These are phyloP conservation scores for Metschnikowia chrysomelidarum DNA, from an alignment of 805 yeast species.

Conservation along the genomic window DNA sequence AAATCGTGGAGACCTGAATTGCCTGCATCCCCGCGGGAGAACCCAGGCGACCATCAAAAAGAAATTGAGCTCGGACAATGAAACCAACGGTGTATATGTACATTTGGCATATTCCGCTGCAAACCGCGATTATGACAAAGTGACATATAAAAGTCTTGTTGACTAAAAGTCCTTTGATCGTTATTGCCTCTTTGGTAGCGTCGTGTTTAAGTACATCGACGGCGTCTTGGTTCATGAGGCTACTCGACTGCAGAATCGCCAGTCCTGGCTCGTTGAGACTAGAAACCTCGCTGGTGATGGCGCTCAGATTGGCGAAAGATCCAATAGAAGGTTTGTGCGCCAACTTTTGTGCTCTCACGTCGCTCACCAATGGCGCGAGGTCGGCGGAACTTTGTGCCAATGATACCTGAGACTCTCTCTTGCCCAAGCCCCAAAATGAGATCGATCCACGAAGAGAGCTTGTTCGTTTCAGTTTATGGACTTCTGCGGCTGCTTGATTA, in stretches of 20 bases:
- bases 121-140: slow-evolving; percentile 51
- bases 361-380: slow-evolving; percentile 10
- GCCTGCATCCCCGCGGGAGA: slow-evolving; percentile 56
- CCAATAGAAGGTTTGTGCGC: slow-evolving; percentile 8
- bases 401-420: slow-evolving; percentile 22
- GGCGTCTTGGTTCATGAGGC: background rate
- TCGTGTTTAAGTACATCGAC: background rate
- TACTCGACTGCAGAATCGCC: slow-evolving; percentile 1
- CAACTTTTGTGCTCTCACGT: slow-evolving; percentile 5
- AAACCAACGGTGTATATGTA: slow-evolving; percentile 75
- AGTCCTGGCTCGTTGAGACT: slow-evolving; percentile 10
- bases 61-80: slow-evolving; percentile 49
- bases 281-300: slow-evolving; percentile 12
- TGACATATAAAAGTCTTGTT: slow-evolving; percentile 46
- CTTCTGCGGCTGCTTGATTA: slow-evolving; percentile 1
- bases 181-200: background rate
- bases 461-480: background rate
- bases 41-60: slow-evolving; percentile 35
- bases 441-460: slow-evolving; percentile 32
- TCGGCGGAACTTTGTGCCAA: slow-evolving; percentile 12
- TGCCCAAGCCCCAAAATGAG: slow-evolving; percentile 42
- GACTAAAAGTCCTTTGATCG: slow-evolving; percentile 14
- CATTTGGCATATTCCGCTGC: slow-evolving; percentile 67
- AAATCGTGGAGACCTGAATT: slow-evolving; percentile 64
- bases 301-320: slow-evolving; percentile 10